Base-by-base conservation (phyloP, 192 early-diverging fungal species). In the Chytriomyces hyalinus region DNA sequence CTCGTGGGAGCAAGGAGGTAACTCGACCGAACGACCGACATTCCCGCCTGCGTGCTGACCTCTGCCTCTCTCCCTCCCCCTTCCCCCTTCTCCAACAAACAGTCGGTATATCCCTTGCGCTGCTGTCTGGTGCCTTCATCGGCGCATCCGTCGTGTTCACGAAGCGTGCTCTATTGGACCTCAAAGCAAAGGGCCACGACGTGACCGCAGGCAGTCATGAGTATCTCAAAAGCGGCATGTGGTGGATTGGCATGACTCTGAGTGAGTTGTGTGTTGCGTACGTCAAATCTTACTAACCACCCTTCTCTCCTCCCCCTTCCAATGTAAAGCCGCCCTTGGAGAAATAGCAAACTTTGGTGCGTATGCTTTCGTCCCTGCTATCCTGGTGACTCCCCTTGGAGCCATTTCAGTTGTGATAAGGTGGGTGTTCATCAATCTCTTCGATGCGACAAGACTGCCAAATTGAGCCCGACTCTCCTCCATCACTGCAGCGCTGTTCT, bases 261-360 rank as follows among this genome's bases (percentile, higher is more conserved):
- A 93, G 91, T 92, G 86, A 77, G 78, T 80, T 20, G 13, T n/a
- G 1, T 26, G 49, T 76, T 28, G 50, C n/a, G 13, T 15, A n/a
- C 20, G 24, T 73, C 13, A 11, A n/a, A 28, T 10, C 43, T 61
- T 20, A 61, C 59, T 9, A 51, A 65, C 6, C 57, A 48, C 10
- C n/a, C n/a, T n/a, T 49, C 11, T 6, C 22, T 36, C 36, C 36
- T 36, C 36, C 36, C 93, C 46, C 84, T 95, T 36, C 4, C 36
- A 36, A 36, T 36, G n/a, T 28, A 63, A 86, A 94, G 92, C 96
- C 93, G 93, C 90, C 5, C 78, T 95, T 26, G 96, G 96, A 70
- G 96, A 97, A 87, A 85, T 95, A 70, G 89, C 92, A 72, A 98
- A 98, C 86, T 96, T 97, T 87, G 92, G 93, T 4, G 96, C 96